A percentile compares a stretch with the other conserved stretches of the same genome.
Conservation (phyloP, 805 yeast genomes). For the Saccharomyces paradoxus region DNA sequence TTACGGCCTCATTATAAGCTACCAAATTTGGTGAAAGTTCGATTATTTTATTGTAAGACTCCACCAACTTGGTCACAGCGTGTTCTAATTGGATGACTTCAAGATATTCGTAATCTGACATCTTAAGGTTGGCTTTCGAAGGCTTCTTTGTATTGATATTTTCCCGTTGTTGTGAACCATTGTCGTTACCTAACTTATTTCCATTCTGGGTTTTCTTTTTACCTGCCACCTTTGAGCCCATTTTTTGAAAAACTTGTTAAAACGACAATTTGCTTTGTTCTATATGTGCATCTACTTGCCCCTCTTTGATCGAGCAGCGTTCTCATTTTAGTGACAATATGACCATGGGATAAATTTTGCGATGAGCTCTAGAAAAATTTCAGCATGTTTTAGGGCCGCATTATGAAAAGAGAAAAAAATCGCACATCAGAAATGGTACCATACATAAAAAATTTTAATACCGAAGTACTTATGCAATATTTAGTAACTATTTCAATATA, state of each 20-base stretch:
- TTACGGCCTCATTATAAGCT: conserved; percentile 32
- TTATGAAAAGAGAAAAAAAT: neutral
- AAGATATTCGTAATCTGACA: neutral
- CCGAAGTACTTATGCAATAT: neutral
- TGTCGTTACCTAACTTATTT: neutral
- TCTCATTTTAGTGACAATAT: neutral
- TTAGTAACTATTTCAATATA: neutral
- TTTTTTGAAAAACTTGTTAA: neutral
- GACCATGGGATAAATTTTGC: neutral
- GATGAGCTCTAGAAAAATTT: neutral
- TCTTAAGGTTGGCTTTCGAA: neutral
- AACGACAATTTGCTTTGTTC: neutral
- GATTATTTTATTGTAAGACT: conserved; percentile 42
- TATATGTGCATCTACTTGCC: neutral
- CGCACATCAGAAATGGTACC: neutral
- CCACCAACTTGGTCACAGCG: conserved; percentile 45
- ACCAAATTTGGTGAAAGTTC: conserved; percentile 48
- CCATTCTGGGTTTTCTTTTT: neutral
- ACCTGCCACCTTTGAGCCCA: neutral
- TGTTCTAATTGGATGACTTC: conserved; percentile 40
- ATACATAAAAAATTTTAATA: neutral
- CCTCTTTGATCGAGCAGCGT: neutral
- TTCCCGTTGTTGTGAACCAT: neutral
- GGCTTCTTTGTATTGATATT: neutral
- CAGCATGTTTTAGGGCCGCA: neutral